phyloP scores from a whole-genome alignment of 129 eudicot species.

The Lactuca saligna region DNA sequence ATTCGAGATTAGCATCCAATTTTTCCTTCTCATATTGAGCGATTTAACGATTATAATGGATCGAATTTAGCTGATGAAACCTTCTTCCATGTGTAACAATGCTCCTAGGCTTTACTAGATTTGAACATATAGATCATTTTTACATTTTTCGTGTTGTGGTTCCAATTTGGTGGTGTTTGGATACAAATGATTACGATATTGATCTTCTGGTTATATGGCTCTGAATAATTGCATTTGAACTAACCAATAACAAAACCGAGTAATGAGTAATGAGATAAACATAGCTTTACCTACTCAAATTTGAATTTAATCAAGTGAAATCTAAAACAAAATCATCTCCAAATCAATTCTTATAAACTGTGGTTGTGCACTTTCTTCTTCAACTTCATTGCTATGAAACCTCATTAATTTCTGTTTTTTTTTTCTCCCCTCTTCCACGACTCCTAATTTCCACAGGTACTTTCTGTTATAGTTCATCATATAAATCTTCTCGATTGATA shows the following conservation, averaged over 20 bases:
- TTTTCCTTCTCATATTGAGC: not conserved
- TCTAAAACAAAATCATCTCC: not conserved
- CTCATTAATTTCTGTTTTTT: no score
- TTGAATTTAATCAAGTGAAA: not conserved
- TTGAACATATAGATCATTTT: not conserved
- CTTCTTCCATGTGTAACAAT: not conserved
- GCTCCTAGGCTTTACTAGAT: not conserved
- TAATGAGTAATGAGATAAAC: no score
- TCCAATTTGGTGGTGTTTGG: slow-evolving; percentile 6
- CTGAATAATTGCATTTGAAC: not conserved
- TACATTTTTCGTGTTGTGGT: not conserved
- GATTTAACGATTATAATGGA: not conserved
- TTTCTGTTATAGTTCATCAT: no score
- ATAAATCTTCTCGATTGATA: no score
- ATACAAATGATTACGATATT: not conserved
- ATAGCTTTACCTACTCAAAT: not conserved
- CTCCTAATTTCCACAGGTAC: no score
- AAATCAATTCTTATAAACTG: no score
- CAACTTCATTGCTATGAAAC: no score
- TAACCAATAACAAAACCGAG: not conserved
- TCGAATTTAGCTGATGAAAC: slow-evolving; percentile 1
- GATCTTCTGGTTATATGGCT: not conserved
- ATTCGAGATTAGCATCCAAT: not conserved
- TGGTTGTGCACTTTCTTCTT: no score
- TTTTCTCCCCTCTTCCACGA: no score